These are phyloP conservation scores for Claviceps citrina DNA, from an alignment of 2,329 filamentous ascomycete genomes.

Conservation along the genomic window DNA sequence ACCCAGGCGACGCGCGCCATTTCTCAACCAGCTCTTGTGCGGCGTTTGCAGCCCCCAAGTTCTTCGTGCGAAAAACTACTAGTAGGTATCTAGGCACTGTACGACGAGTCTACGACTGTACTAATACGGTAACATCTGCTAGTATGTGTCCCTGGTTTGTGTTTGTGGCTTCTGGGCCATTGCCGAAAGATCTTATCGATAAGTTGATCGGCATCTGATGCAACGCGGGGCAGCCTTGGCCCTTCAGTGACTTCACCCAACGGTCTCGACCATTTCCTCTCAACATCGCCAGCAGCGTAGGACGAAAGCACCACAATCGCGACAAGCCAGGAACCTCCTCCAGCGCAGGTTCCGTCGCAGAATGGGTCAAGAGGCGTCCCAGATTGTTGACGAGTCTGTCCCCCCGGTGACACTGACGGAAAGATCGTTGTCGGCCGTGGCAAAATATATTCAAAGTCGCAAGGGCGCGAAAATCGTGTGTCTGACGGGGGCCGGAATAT, in stretches of 20 bases:
- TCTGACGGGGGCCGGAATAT: conserved; percentile 83
- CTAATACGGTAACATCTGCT: too few species aligned
- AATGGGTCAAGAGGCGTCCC: conserved; percentile 80
- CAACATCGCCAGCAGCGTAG: too few species aligned
- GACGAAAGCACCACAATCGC: conserved; percentile 20
- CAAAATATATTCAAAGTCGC: conserved; percentile 63
- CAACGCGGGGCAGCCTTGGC: too few species aligned
- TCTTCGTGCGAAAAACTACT: too few species aligned
- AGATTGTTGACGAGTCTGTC: conserved; percentile 44
- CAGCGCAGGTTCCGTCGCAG: conserved; percentile 26
- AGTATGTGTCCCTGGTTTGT: too few species aligned
- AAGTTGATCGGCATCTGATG: neutral
- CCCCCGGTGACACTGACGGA: conserved; percentile 49
- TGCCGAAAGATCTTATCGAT: neutral
- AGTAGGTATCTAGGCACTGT: too few species aligned
- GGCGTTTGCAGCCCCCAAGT: neutral
- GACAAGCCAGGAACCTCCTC: conserved; percentile 18
- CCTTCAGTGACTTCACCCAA: too few species aligned
- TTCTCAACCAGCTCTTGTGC: neutral
- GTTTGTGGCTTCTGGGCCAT: too few species aligned
- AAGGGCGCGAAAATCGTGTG: conserved; percentile 60
- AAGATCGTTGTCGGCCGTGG: conserved; percentile 58
- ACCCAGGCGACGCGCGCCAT: neutral
- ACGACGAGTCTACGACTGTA: too few species aligned
- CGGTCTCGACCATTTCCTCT: too few species aligned